Evolutionary conservation across 805 yeast genomes (phyloP), one percentile per base, ranked within the genome.

Genomic region (Teunomyces lycoperdinae): DNA sequence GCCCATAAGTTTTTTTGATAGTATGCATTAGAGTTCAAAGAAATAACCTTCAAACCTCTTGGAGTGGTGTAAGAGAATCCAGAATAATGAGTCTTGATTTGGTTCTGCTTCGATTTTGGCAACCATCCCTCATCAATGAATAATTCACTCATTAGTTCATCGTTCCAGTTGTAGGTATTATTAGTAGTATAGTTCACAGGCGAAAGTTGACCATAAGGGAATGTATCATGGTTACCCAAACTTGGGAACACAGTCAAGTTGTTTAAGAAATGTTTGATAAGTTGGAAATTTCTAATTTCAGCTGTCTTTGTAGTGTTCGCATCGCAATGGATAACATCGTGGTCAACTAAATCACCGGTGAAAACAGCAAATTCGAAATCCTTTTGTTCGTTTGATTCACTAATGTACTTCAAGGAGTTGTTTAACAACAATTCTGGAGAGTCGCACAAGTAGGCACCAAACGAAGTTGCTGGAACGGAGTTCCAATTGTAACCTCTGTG

Each of bases 301-400:
- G 85, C 84, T 7, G 76, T 87, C 6, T 74, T 88, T 51, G 87
- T 90, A 49, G 80, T 78, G 36, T 83, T 87, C 40, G 78, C 70
- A 42, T 77, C 76, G 57, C 76, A 73, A 42, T 73, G 71, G 9
- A 69, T 58, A 48, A 77, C 80, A 54, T 79, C 83, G 58, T 85
- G 91, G 61, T 85, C 89, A 46, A 84, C 85, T 60, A 84, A 71
- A 58, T 85, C 91, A 48, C 90, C 90, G 4, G 89, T 85, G 71
- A 85, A 85, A 33, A 85, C 63, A 2, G 85, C 75, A 58, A 84
- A 84, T 45, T 82, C 84, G 55, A 77, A 84, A 7, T 68, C 55
- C 32, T 73, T 51, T 35, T 67, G 58, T 9, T 62, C 54, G 47
- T 70, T 66, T 50, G 65, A 64, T 14, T 70, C 63, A 5, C 52